Base-by-base conservation (phyloP, 2,329 filamentous ascomycete genomes). In the Pseudogymnoascus sp. region DNA sequence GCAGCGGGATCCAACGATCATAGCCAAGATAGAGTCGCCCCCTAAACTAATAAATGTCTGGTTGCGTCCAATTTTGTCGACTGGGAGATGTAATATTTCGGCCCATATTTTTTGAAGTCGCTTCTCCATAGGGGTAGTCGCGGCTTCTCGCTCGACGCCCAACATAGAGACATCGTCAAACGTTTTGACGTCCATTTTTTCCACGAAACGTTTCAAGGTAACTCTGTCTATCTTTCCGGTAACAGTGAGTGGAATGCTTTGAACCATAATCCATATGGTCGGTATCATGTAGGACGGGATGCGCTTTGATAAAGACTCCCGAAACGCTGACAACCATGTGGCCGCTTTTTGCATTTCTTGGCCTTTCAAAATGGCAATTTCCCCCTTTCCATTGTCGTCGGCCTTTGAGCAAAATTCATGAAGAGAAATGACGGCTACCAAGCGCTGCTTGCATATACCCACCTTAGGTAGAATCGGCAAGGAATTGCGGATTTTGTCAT, bases 11-110 rank as follows among this genome's bases (percentile, higher is more conserved):
- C 40, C 40, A 45, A 45, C 40, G 10, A 73, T 71, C 70, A 80
- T 79, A 1, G 77, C 76, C 2, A 69, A 68, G 31, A 79, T 78
- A 8, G 77, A 79, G 45, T 79, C 77, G 1, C 78, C 78, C 1
- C 78, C 77, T 0, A 78, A 67, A 5, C 67, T 65, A 12, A 77
- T 70, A 58, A 79, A 78, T 42, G 33, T 66, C 62, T 71, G 68
- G 10, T 72, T 69, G 0, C 69, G 61, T 0, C 70, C 67, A 29
- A 75, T 67, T 1, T 72, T 66, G 0, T 68, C 67, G 0, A 69
- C 63, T 12, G 52, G 52, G n/a, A 58, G 52, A 10, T n/a, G 8
- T 10, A 58, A 36, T 12, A 58, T 58, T 25, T 58, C 52, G 0
- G 52, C 52, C 52, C 52, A 58, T 33, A 58, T 58, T 36, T 58